Conservation (phyloP, 768 basidiomycete species). For the Tremella fuciformis region DNA sequence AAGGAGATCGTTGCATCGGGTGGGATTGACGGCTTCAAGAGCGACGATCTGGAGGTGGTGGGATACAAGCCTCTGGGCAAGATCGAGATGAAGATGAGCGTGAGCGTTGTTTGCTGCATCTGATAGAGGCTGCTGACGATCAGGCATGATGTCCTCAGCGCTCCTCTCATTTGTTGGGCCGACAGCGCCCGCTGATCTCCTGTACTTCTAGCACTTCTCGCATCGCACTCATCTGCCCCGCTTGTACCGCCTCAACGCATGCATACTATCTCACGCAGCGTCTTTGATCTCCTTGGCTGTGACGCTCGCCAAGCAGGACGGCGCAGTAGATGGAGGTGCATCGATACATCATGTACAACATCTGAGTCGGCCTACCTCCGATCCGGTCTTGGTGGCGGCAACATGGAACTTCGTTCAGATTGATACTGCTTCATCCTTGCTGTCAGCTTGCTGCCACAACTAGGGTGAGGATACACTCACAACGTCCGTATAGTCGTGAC, state of each 20-base stretch:
- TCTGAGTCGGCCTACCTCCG: constrained; percentile 4
- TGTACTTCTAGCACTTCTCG: constrained; percentile 6
- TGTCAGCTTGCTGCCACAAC: background rate
- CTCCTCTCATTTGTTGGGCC: no score
- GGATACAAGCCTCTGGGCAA: constrained; percentile 79
- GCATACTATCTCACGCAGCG: constrained; percentile 1
- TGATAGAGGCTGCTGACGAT: background rate
- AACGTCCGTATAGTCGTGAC: constrained; percentile 32
- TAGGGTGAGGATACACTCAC: constrained; percentile 19
- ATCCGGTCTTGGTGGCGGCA: constrained; percentile 23
- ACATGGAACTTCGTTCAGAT: constrained; percentile 30
- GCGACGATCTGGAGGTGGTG: constrained; percentile 77
- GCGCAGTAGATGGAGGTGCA: no score
- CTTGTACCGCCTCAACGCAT: constrained; percentile 5
- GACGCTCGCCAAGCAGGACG: background rate
- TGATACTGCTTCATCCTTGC: constrained; percentile 38
- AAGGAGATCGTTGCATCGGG: constrained; percentile 44
- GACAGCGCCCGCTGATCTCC: background rate
- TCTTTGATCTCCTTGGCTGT: background rate
- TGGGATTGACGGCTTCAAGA: constrained; percentile 75
- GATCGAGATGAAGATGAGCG: constrained; percentile 96
- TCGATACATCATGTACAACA: background rate
- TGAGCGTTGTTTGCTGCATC: constrained; percentile 20
- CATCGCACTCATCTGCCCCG: constrained; percentile 1
- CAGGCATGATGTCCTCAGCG: constrained; percentile 5